phyloP scores from a whole-genome alignment of 1,139 yeast species.

The Yamadazyma atmosphaerica region DNA sequence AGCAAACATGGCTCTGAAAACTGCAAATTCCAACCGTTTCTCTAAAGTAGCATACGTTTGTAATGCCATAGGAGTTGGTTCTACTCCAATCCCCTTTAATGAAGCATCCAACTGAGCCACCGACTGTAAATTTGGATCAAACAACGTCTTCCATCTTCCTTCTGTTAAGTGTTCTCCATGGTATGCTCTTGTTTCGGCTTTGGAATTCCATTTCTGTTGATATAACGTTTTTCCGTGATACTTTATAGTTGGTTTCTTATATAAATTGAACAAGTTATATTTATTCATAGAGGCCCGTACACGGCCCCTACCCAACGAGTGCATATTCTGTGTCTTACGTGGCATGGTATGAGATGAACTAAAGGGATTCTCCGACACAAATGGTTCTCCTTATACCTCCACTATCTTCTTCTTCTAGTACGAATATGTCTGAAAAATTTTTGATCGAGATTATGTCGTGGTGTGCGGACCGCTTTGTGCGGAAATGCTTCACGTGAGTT shows the following conservation, averaged over 20 bases:
- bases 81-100: conserved; percentile 55
- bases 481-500: no score
- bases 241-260: conserved; percentile 59
- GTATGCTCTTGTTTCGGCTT: conserved; percentile 89
- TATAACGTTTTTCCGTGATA: conserved; percentile 62
- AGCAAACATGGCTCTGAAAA: conserved; percentile 92
- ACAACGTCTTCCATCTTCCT: conserved; percentile 64
- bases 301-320: conserved; percentile 67
- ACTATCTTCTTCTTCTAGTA: no score
- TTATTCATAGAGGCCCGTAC: conserved; percentile 93
- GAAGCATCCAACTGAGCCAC: conserved; percentile 86
- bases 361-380: neutral
- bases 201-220: conserved; percentile 91
- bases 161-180: conserved; percentile 96
- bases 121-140: conserved; percentile 73
- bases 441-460: conserved; percentile 4
- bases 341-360: conserved; percentile 46
- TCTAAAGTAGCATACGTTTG: conserved; percentile 91
- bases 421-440: conserved; percentile 5
- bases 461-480: neutral
- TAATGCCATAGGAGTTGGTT: conserved; percentile 76
- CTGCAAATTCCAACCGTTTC: conserved; percentile 83
- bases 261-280: conserved; percentile 83
- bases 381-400: no score
- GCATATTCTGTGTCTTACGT: conserved; percentile 56